Percentiles rank a stretch among this genome's conserved stretches.
Conservation (phyloP, 2,329 filamentous ascomycete species). For the Ophiostoma himal-ulmi region DNA sequence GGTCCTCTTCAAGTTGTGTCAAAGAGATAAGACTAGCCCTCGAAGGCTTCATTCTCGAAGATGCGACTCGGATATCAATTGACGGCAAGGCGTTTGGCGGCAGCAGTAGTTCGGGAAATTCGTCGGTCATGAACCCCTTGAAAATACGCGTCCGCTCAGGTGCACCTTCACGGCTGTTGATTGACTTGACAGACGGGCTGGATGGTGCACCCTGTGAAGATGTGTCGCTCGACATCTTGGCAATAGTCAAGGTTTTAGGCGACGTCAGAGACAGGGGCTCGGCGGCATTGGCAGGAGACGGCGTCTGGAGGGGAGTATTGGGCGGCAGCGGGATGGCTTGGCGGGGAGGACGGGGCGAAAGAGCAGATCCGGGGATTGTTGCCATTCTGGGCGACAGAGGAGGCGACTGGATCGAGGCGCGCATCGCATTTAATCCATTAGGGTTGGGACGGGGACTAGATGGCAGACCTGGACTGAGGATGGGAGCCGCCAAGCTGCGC, state of each 20-base stretch:
- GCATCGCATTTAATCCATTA: constrained; percentile 43
- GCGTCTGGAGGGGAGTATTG: constrained; percentile 60
- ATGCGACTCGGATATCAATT: constrained; percentile 80
- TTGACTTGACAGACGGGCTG: constrained; percentile 21
- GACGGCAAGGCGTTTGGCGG: constrained; percentile 84
- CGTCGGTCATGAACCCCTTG: constrained; percentile 72
- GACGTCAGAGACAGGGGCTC: constrained; percentile 35
- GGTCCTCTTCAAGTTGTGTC: constrained; percentile 79
- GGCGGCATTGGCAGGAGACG: constrained; percentile 28
- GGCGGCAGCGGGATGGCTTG: constrained; percentile 68
- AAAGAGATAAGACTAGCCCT: constrained; percentile 75
- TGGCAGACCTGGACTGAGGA: constrained; percentile 57
- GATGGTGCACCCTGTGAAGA: constrained; percentile 27
- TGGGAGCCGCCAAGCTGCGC: constrained; percentile 34
- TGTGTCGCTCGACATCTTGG: constrained; percentile 31
- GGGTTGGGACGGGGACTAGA: constrained; percentile 55
- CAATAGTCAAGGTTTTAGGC: constrained; percentile 38
- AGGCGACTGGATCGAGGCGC: constrained; percentile 54
- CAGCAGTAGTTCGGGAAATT: constrained; percentile 78
- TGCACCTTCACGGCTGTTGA: constrained; percentile 35
- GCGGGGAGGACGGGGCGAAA: constrained; percentile 69
- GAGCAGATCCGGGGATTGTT: constrained; percentile 27
- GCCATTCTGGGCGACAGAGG: constrained; percentile 61
- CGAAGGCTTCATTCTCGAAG: constrained; percentile 90
- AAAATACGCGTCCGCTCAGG: constrained; percentile 52